Evolutionary conservation across 768 basidiomycete species (phyloP).

Genomic region (Tulasnella sp.): DNA sequence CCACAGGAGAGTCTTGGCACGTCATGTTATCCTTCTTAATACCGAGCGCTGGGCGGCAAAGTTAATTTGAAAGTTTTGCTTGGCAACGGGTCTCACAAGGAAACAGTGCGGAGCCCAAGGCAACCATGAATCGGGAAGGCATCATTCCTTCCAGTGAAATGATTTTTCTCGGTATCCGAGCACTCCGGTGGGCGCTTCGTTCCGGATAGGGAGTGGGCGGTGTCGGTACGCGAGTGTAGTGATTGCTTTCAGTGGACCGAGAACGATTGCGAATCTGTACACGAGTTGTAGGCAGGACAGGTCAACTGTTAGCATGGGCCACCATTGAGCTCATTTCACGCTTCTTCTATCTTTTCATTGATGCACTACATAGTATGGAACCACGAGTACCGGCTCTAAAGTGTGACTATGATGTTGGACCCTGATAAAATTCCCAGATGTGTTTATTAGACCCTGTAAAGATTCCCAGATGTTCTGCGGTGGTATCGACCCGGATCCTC

Average conservation of each 20-base stretch:
- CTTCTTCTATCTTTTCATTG: not conserved
- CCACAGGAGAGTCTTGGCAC: not conserved
- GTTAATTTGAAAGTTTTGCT: not conserved
- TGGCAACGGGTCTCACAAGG: not conserved
- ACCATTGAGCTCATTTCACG: not conserved
- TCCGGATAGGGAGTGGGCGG: not conserved
- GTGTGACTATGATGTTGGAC: not conserved
- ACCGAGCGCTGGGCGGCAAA: not conserved
- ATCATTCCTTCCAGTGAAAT: not conserved
- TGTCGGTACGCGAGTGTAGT: not conserved
- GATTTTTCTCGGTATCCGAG: not conserved
- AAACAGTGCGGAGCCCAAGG: not conserved
- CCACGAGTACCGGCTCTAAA: not conserved
- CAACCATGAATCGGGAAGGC: not conserved
- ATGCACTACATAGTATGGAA: not conserved
- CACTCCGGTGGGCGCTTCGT: not conserved
- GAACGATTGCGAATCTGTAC: not conserved
- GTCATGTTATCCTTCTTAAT: not conserved
- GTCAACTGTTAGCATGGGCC: not conserved
- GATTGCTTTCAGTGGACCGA: not conserved
- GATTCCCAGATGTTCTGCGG: no score
- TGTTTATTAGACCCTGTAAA: no score
- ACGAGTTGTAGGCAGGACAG: not conserved
- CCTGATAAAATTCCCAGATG: not conserved
- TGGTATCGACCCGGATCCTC: not conserved